Conservation (phyloP, 495 filamentous ascomycete species). For the Trichoderma virens region DNA sequence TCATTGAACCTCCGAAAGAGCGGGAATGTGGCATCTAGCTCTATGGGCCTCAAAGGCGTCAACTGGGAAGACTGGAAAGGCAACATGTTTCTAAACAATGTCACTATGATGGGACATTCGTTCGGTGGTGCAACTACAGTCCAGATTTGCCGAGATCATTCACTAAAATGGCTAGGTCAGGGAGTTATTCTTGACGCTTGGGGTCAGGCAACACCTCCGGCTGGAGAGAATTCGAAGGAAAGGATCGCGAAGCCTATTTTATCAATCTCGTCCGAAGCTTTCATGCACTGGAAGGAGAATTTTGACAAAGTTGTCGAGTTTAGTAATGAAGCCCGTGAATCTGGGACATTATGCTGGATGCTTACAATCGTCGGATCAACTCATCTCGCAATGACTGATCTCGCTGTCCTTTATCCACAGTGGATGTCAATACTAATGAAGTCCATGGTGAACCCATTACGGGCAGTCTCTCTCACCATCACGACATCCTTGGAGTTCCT, state of each 20-base stretch:
- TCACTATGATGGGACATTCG: constrained; percentile 57
- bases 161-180: constrained; percentile 44
- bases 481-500: constrained; percentile 47
- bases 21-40: constrained; percentile 44
- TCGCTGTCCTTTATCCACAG: constrained; percentile 50
- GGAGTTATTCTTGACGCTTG: constrained; percentile 55
- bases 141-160: constrained; percentile 45
- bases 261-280: constrained; percentile 53
- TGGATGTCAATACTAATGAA: constrained; percentile 48
- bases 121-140: constrained; percentile 59
- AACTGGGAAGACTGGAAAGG: constrained; percentile 32
- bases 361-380: constrained; percentile 52
- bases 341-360: constrained; percentile 45
- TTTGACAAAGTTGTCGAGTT: constrained; percentile 42
- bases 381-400: constrained; percentile 51
- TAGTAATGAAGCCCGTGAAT: constrained; percentile 41
- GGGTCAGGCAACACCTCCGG: constrained; percentile 37
- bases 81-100: constrained; percentile 40
- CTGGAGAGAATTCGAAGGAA: constrained; percentile 25
- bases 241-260: constrained; percentile 43
- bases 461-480: constrained; percentile 50
- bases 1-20: constrained; percentile 40
- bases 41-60: constrained; percentile 30
- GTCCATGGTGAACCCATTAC: constrained; percentile 46
- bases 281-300: constrained; percentile 54